Evolutionary conservation across 2,329 filamentous ascomycete genomes (phyloP).

Genomic region (Fusarium sp.): DNA sequence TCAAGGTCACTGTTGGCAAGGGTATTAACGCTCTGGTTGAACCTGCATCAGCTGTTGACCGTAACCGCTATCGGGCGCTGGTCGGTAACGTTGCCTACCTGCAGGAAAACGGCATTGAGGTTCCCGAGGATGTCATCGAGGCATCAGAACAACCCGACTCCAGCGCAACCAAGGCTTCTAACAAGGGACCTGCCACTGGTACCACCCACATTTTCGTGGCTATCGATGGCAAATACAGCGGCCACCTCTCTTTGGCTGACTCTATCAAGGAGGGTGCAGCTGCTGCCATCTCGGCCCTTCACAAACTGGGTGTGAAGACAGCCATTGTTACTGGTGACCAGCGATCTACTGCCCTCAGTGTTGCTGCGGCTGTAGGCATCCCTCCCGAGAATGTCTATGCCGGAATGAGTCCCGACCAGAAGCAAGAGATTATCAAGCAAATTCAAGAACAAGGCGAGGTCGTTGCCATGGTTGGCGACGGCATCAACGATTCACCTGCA

Average conservation of each 20-base stretch:
- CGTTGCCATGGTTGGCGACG: slow-evolving; percentile 97
- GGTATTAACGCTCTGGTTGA: slow-evolving; percentile 87
- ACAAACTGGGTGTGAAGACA: slow-evolving; percentile 84
- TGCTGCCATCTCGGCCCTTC: slow-evolving; percentile 82
- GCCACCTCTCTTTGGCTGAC: slow-evolving; percentile 85
- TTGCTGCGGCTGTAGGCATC: slow-evolving; percentile 86
- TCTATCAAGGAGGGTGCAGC: slow-evolving; percentile 89
- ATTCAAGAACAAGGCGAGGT: slow-evolving; percentile 79
- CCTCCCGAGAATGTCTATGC: slow-evolving; percentile 79
- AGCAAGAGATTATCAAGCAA: slow-evolving; percentile 83
- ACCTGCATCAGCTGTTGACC: slow-evolving; percentile 74
- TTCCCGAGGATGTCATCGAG: slow-evolving; percentile 71
- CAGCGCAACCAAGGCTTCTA: slow-evolving; percentile 50
- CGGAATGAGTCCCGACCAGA: slow-evolving; percentile 90
- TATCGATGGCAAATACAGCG: slow-evolving; percentile 83
- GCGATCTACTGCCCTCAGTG: slow-evolving; percentile 81
- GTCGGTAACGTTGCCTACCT: slow-evolving; percentile 86
- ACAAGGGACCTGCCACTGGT: slow-evolving; percentile 64
- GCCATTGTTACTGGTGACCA: slow-evolving; percentile 97
- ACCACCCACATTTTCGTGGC: slow-evolving; percentile 93
- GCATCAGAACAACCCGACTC: slow-evolving; percentile 69
- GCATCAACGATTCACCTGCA: slow-evolving; percentile 97
- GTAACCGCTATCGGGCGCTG: slow-evolving; percentile 79
- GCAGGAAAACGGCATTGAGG: slow-evolving; percentile 71
- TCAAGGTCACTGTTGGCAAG: slow-evolving; percentile 83